Evolutionary conservation across 208 protist species (phyloP).

Genomic region (Leptomonas seymouri): DNA sequence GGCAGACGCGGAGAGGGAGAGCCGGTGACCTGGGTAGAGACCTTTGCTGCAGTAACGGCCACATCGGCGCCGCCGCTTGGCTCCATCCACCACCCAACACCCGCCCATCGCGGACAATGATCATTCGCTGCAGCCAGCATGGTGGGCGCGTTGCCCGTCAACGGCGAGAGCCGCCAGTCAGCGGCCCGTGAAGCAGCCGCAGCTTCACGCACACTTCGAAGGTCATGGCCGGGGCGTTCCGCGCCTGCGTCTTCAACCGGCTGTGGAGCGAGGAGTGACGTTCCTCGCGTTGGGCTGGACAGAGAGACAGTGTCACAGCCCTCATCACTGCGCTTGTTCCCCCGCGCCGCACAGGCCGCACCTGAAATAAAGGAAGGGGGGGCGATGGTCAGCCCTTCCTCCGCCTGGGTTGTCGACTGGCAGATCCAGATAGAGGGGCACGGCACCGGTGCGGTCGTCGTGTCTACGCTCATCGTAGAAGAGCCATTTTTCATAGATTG

Average conservation of each 20-base stretch:
- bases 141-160: no score
- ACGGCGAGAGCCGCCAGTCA: not conserved
- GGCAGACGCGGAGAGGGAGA: conserved; percentile 7
- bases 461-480: not conserved
- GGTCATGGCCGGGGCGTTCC: not conserved
- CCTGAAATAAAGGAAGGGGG: not conserved
- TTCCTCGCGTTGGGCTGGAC: not conserved
- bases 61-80: not conserved
- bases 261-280: not conserved
- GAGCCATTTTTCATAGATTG: not conserved
- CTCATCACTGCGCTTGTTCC: not conserved
- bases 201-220: no score
- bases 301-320: not conserved
- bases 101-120: no score
- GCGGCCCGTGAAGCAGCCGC: not conserved
- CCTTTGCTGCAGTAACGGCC: not conserved
- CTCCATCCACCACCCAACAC: no score
- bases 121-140: no score
- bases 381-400: not conserved
- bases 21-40: not conserved
- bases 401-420: not conserved
- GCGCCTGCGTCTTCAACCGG: not conserved
- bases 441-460: not conserved
- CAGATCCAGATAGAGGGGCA: not conserved
- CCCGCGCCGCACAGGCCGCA: not conserved